Percentiles rank a stretch among this genome's conserved stretches.
These are phyloP conservation scores for Didymella pomorum DNA, from an alignment of 2,329 filamentous ascomycete genomes.

Conservation along the genomic window DNA sequence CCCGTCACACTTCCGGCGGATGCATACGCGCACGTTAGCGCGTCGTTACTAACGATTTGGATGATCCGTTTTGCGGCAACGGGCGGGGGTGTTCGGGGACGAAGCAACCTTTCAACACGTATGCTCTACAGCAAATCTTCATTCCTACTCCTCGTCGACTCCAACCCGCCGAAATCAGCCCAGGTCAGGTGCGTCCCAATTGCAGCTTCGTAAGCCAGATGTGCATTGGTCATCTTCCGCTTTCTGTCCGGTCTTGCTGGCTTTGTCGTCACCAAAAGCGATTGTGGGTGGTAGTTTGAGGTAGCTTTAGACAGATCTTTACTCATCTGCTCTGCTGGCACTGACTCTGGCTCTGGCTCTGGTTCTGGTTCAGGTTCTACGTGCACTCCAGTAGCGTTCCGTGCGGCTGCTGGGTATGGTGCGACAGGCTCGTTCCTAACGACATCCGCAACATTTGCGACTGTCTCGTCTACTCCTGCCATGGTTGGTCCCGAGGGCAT, in stretches of 20 bases:
- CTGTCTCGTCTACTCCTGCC: not conserved
- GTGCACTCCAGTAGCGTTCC: not conserved
- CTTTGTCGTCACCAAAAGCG: not conserved
- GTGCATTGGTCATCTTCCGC: conserved; percentile 24
- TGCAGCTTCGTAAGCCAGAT: conserved; percentile 42
- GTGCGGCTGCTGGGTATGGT: not conserved
- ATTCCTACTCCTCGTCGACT: conserved; percentile 44
- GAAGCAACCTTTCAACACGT: not conserved
- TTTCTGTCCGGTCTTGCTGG: conserved; percentile 5
- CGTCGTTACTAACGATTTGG: not conserved
- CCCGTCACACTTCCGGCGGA: not conserved
- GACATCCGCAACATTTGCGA: not conserved
- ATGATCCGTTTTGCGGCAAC: not conserved
- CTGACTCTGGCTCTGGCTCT: too few relatives aligned
- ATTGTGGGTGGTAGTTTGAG: not conserved
- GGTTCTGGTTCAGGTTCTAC: not conserved
- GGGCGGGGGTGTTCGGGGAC: not conserved
- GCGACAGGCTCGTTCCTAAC: not conserved
- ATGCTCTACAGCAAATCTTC: not conserved
- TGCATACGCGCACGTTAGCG: not conserved
- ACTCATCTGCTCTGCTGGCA: too few relatives aligned
- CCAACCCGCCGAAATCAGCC: conserved; percentile 54
- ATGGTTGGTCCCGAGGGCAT: not conserved
- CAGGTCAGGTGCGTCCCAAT: conserved; percentile 50
- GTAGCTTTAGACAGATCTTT: too few relatives aligned